Evolutionary conservation across 306 rosid genomes (phyloP).

Genomic region (Oxytropis ochrocephala): DNA sequence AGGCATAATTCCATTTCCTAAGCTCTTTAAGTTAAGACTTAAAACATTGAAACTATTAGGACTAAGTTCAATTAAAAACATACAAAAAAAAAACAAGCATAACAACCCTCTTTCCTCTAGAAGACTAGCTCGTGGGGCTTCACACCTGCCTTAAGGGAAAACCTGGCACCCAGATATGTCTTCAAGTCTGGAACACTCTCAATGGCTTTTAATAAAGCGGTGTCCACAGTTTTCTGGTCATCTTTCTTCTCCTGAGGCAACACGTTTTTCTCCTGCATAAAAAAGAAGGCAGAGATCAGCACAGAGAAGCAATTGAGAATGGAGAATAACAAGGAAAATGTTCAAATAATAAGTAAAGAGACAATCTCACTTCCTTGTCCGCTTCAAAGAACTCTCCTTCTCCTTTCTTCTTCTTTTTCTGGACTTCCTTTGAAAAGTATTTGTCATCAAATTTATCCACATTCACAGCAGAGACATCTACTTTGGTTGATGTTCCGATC

Average conservation of each 20-base stretch:
- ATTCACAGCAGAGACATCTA: conserved; percentile 51
- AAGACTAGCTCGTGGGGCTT: conserved; percentile 32
- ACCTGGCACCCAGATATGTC: conserved; percentile 70
- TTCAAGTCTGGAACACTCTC: conserved; percentile 67
- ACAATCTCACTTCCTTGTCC: conserved; percentile 49
- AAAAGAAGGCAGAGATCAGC: not conserved
- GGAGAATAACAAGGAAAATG: not conserved
- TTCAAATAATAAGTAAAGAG: not conserved
- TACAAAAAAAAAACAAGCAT: not conserved
- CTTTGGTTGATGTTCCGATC: conserved; percentile 59
- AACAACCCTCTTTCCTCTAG: not conserved
- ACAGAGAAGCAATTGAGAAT: not conserved
- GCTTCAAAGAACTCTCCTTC: conserved; percentile 60
- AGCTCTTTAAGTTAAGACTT: not conserved
- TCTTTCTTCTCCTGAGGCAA: conserved; percentile 78
- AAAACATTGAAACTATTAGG: not conserved
- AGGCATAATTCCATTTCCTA: not conserved
- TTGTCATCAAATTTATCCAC: conserved; percentile 54
- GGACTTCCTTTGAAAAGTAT: conserved; percentile 46
- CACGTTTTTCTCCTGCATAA: conserved; percentile 51
- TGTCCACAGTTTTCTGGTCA: conserved; percentile 66
- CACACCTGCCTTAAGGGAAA: conserved; percentile 24
- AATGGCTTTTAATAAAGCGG: conserved; percentile 47
- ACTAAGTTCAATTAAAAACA: not conserved
- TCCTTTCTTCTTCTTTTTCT: conserved; percentile 49